Base-by-base conservation (phyloP, 495 filamentous ascomycete species). In the Ascobolus immersus region DNA sequence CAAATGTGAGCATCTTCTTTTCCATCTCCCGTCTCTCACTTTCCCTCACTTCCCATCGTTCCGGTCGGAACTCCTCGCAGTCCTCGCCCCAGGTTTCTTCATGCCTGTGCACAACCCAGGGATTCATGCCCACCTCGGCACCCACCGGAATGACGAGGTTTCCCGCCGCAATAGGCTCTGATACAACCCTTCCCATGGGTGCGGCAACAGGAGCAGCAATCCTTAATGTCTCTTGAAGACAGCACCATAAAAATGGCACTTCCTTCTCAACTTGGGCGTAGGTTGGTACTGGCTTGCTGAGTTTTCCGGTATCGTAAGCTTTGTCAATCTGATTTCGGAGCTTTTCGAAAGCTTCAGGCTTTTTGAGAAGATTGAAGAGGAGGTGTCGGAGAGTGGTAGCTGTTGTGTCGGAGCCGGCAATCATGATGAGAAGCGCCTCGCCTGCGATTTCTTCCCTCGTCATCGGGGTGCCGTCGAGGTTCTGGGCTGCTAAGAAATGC, bases 351-450 rank as follows among this genome's bases (percentile, higher is more conserved):
- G 56, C 51, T 0, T 32, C 23, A 0, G 56, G 53, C 28, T 58
- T 52, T 4, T 49, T 52, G 9, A 73, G 41, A 15, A 75, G 47
- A 39, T 65, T 60, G 15, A 58, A 40, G 27, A 75, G 47, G 27
- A 66, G 53, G 2, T 56, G 58, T 29, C 58, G 58, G 43, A 76
- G 59, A 6, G 61, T 53, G 1, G 61, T 65, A 0, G 65, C 63
- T 0, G 62, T 67, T 8, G 71, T 71, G 38, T 78, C 72, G 5
- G 67, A 62, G 12, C 67, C 69, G 2, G 69, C 70, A 7, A 72
- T 53, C 28, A 69, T 45, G 12, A 68, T 55, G 1, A 67, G 50
- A 3, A 67, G 47, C 13, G 63, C 57, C 47, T 67, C 66, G 0
- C 60, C 60, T 35, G 60, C 58, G 41, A 67, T 55, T 33, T 65